Evolutionary conservation across 805 yeast species (phyloP), one percentile per base, ranked within the genome.

Genomic region (Nakazawaea ernobii): DNA sequence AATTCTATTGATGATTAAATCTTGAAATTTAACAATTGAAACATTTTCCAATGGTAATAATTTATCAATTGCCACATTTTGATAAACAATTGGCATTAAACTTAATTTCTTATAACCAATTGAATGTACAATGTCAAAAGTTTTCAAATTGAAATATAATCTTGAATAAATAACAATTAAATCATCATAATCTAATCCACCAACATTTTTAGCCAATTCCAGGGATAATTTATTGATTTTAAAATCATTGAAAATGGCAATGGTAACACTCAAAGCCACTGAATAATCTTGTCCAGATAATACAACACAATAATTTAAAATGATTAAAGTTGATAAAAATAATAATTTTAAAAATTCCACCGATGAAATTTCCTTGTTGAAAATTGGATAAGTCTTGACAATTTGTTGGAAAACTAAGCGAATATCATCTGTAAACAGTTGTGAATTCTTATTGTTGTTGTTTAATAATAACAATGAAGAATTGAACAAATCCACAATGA

Each of bases 281-380:
- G 86, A 77, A 55, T 77, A 80, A 32, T 73, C 70, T 45, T 76
- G 78, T 0, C 91, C 90, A 24, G 80, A 74, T 36, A 82, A 65
- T 2, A 81, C 63, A 8, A 82, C 70, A 8, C 79, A 64, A 55
- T 80, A 84, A 56, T 82, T 82, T 29, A 80, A 57, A 8, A 75
- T 54, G 0, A 68, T 62, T 46, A 77, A 60, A 0, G 75, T 62
- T 2, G 68, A 56, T 7, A 69, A 55, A 39, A 71, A 69, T 10
- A 72, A 53, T 9, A 66, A 38, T 42, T 56, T 65, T 20, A 62
- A 55, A 35, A 53, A 45, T 29, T 53, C 54, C 35, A 62, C 59
- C 30, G 53, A 50, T 37, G 55, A 63, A 56, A 66, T 59, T 11
- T 43, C 48, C 1, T 61, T 55, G 48, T 59, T 60, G 10, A 49